Evolutionary conservation across 768 basidiomycete genomes (phyloP), one percentile per base, ranked within the genome.

Genomic region (Cystofilobasidium capitatum): DNA sequence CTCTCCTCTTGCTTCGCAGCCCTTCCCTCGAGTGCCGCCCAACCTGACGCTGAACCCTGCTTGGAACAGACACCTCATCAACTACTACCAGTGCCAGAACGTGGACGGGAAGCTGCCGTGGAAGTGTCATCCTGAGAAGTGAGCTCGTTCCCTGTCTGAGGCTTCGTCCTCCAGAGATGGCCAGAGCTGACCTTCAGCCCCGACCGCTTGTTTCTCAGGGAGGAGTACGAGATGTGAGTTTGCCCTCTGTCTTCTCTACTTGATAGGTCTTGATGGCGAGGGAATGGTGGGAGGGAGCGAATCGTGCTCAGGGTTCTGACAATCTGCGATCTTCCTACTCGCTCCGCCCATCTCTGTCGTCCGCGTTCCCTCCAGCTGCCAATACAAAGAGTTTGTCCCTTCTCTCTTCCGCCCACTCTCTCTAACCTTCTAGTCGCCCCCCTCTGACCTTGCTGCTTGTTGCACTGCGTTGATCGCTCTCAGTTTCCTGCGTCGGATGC

Each of bases 101-200:
- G 39, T 29, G 7, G 59, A 61, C n/a, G 24, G 14, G 5, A 24
- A 24, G 20, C 17, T 40, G 8, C 58, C 58, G 36, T 60, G 58
- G 59, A 61, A 44, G n/a, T 61, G 59, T 39, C 59, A 61, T 26
- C 20, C 59, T 10, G 59, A 61, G 44, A 61, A 61, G 59, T 61
- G 44, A 16, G 37, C 58, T 42, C 22, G 26, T 37, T 42, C 36
- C 5, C 5, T n/a, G 20, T 10, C 20, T 24, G 5, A 24, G 29
- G 22, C 17, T 36, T 33, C 58, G 35, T 57, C 55, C 26, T 10
- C 29, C 55, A 12, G 26, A 3, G 3, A 6, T 57, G 55, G 35
- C 8, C 24, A 16, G 9, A 29, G 31, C 9, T 13, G 26, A 14
- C 35, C 24, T 29, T 29, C 9, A 22, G 26, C 55, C 35, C 13